phyloP scores from a whole-genome alignment of 1,284 basidiomycete species.

The Athelia sp. region DNA sequence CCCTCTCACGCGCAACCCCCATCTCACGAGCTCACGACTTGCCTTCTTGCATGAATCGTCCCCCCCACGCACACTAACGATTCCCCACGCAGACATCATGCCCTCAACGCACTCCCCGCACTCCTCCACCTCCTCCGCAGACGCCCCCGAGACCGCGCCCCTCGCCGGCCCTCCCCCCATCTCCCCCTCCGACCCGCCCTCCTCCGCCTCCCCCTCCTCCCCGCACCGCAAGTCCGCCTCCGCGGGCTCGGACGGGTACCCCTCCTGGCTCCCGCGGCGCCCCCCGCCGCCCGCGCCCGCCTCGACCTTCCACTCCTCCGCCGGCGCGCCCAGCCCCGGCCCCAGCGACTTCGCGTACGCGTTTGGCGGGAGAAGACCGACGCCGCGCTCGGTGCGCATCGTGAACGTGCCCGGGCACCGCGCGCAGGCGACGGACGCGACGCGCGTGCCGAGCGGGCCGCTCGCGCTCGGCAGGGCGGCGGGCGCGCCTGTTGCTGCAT shows the following conservation, averaged over 20 bases:
- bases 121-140: too few species aligned
- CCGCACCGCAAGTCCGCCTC: conserved; percentile 29
- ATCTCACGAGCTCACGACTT: conserved; percentile 39
- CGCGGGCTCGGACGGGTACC: conserved; percentile 64
- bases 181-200: conserved; percentile 21
- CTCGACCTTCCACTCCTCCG: conserved; percentile 61
- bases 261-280: conserved; percentile 76
- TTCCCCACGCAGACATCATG: too few species aligned
- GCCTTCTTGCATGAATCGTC: conserved; percentile 12
- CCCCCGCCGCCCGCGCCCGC: conserved; percentile 69
- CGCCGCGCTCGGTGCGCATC: conserved; percentile 73
- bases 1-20: conserved; percentile 22
- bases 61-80: too few species aligned
- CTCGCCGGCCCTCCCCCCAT: too few species aligned
- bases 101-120: too few species aligned
- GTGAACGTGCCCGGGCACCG: conserved; percentile 52
- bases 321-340: conserved; percentile 32
- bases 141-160: too few species aligned
- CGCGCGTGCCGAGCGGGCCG: conserved; percentile 35
- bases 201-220: conserved; percentile 25
- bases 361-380: conserved; percentile 62
- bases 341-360: conserved; percentile 33
- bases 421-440: conserved; percentile 51
- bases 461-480: conserved; percentile 62
- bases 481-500: conserved; percentile 39